Evolutionary conservation across 1,139 yeast genomes (phyloP).

Genomic region (Pichia sp.): DNA sequence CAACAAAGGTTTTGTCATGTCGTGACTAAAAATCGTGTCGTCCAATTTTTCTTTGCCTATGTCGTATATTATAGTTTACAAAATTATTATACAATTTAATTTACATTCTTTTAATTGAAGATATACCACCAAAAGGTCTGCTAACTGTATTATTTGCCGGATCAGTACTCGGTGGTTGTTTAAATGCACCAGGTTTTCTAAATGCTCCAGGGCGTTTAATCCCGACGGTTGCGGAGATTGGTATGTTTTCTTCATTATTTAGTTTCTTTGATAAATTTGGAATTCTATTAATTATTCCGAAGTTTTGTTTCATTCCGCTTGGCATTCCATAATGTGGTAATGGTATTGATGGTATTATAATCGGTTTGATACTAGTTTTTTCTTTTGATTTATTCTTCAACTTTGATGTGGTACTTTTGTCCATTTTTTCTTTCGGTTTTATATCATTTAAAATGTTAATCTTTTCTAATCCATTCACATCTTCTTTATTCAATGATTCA

Average conservation of each 20-base stretch:
- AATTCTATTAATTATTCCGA: background rate
- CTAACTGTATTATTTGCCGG: conserved; percentile 6
- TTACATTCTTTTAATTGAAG: conserved; percentile 15
- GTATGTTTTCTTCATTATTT: conserved; percentile 7
- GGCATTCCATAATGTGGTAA: conserved; percentile 16
- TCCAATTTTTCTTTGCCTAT: background rate
- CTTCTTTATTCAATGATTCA: background rate
- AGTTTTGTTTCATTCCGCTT: background rate
- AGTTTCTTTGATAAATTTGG: conserved; percentile 5
- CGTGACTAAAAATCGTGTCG: background rate
- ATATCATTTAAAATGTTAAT: background rate
- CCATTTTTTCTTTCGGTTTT: background rate
- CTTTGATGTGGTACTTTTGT: background rate
- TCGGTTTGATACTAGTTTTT: background rate
- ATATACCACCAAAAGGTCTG: conserved; percentile 22
- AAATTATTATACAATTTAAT: background rate
- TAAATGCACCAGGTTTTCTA: conserved; percentile 49
- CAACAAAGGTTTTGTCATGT: background rate
- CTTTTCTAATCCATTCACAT: background rate
- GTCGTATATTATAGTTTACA: background rate
- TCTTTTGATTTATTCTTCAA: background rate
- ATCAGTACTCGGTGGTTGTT: conserved; percentile 26
- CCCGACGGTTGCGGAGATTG: background rate
- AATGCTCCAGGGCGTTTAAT: conserved; percentile 23
- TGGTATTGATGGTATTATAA: conserved; percentile 6